Conservation (phyloP, 257 asterid species). For the Misopates orontium region DNA sequence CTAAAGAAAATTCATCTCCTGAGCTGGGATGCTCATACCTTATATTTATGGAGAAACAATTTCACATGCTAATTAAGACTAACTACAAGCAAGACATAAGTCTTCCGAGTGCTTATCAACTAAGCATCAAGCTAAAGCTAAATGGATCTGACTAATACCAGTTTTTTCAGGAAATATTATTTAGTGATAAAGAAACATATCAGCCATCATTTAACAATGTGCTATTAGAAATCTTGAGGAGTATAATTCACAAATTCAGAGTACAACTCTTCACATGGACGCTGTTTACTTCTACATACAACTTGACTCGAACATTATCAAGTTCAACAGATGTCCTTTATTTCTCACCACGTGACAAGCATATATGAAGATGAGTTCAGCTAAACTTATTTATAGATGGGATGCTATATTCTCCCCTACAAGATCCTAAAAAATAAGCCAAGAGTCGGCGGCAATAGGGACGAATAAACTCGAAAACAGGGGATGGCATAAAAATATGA, state of each 20-base stretch:
- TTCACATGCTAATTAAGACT: too few species aligned
- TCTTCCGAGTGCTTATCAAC: too few species aligned
- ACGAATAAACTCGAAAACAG: background rate
- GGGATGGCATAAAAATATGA: background rate
- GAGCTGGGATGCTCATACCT: too few species aligned
- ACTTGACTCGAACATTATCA: conserved; percentile 13
- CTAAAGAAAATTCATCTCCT: too few species aligned
- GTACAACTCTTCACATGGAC: conserved; percentile 14
- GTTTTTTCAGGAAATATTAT: too few species aligned
- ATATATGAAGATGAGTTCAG: background rate
- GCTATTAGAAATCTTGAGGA: conserved; percentile 15
- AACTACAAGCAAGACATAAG: too few species aligned
- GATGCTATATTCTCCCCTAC: background rate
- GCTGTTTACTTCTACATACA: too few species aligned
- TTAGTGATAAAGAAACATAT: background rate
- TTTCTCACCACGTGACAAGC: background rate
- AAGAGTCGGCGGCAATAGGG: background rate
- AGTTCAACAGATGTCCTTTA: background rate
- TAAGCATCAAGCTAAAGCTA: too few species aligned
- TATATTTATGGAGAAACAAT: too few species aligned
- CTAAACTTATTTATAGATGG: background rate
- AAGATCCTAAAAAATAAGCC: background rate
- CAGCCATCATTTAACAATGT: conserved; percentile 2
- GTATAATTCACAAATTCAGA: background rate
- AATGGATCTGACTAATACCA: too few species aligned